Evolutionary conservation across 2,329 filamentous ascomycete genomes (phyloP).

Genomic region (Alternaria rosae): DNA sequence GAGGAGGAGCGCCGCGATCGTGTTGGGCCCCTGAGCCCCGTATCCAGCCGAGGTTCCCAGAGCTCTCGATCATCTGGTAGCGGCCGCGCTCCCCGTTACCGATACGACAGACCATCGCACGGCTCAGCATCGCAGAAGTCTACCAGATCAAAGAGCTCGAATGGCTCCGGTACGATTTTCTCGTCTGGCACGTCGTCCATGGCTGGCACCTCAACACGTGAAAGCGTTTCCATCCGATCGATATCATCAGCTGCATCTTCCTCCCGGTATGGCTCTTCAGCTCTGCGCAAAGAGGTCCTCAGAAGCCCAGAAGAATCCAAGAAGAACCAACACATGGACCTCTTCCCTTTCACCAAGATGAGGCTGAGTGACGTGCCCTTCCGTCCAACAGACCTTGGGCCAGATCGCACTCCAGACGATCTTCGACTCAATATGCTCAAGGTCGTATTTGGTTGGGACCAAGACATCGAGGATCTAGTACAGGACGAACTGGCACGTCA

Average conservation of each 20-base stretch:
- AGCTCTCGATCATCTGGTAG: conserved; percentile 62
- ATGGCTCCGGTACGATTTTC: conserved; percentile 68
- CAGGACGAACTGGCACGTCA: conserved; percentile 84
- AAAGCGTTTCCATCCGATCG: conserved; percentile 65
- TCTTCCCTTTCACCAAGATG: conserved; percentile 86
- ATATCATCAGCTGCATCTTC: conserved; percentile 58
- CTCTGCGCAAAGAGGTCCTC: conserved; percentile 80
- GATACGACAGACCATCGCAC: conserved; percentile 54
- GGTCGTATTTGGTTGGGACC: conserved; percentile 94
- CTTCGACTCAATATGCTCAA: conserved; percentile 89
- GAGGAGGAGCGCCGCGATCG: conserved; percentile 68
- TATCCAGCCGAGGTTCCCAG: conserved; percentile 70
- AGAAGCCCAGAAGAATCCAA: conserved; percentile 75
- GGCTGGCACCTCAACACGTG: conserved; percentile 48
- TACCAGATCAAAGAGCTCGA: conserved; percentile 40
- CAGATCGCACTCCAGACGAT: conserved; percentile 67
- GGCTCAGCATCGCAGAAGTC: conserved; percentile 27
- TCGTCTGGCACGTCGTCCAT: conserved; percentile 68
- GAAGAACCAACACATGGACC: conserved; percentile 68
- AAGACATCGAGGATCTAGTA: conserved; percentile 80
- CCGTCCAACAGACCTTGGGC: conserved; percentile 67
- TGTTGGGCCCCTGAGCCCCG: conserved; percentile 72
- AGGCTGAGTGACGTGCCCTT: conserved; percentile 85
- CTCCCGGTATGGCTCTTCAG: conserved; percentile 64
- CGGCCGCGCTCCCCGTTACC: conserved; percentile 54